Percentiles rank a stretch among this genome's conserved stretches.
Evolutionary conservation across 1,284 basidiomycete genomes (phyloP).

Genomic region (Cerioporus squamosus): DNA sequence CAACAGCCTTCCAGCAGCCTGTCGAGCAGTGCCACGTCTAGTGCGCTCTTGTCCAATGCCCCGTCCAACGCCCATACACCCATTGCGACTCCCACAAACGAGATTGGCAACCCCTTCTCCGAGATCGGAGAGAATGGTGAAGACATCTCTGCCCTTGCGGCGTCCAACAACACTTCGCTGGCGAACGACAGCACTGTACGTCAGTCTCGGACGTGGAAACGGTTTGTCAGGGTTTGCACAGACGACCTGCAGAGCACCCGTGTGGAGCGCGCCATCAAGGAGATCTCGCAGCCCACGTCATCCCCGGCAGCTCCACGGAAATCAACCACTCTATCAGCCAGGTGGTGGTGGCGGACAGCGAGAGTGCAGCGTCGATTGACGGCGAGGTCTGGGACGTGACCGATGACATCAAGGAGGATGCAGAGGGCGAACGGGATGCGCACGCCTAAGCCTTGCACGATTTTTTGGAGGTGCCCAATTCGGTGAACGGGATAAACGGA

Average conservation of each 20-base stretch:
- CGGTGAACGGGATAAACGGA: slow-evolving; percentile 14
- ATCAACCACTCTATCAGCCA: slow-evolving; percentile 34
- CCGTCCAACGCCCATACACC: slow-evolving; percentile 48
- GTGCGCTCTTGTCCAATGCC: slow-evolving; percentile 41
- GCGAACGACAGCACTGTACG: slow-evolving; percentile 70
- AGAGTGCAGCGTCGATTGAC: slow-evolving; percentile 30
- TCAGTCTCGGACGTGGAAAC: slow-evolving; percentile 75
- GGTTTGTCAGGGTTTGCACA: slow-evolving; percentile 83
- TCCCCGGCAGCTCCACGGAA: slow-evolving; percentile 35
- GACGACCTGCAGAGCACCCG: slow-evolving; percentile 88
- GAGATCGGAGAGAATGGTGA: slow-evolving; percentile 41
- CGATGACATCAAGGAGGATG: slow-evolving; percentile 20
- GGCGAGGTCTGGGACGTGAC: slow-evolving; percentile 18
- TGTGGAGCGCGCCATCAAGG: slow-evolving; percentile 86
- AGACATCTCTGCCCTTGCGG: slow-evolving; percentile 24
- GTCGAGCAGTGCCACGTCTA: slow-evolving; percentile 29
- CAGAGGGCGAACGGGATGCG: slow-evolving; percentile 12
- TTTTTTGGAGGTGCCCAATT: slow-evolving; percentile 3
- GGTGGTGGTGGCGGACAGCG: slow-evolving; percentile 33
- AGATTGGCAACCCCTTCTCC: slow-evolving; percentile 64
- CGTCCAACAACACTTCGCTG: slow-evolving; percentile 55
- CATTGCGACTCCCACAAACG: slow-evolving; percentile 55
- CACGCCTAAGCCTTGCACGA: slow-evolving; percentile 27
- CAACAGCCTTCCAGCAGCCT: slow-evolving; percentile 23
- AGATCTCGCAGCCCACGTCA: slow-evolving; percentile 75